Percentiles rank a stretch among this genome's conserved stretches.
These are phyloP conservation scores for Asterochloris erici DNA, from an alignment of 139 green algal genomes.

Conservation along the genomic window DNA sequence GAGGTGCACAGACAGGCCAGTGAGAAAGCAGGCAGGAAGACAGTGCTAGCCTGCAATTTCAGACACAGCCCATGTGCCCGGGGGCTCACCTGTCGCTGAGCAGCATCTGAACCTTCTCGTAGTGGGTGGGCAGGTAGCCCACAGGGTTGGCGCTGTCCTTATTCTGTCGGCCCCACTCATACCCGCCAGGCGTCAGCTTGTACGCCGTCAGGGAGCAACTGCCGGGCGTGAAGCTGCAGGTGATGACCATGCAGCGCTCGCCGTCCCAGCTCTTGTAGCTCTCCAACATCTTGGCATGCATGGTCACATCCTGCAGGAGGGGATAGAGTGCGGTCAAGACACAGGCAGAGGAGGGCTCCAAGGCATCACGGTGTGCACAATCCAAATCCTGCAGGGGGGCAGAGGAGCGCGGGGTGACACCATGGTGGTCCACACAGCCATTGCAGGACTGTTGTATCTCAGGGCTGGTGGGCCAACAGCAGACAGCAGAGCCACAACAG, in stretches of 20 bases:
- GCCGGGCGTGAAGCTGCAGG: slow-evolving; percentile 94
- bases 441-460: no score
- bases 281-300: slow-evolving; percentile 96
- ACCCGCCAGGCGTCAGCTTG: slow-evolving; percentile 92
- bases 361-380: no score
- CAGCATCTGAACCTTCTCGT: slow-evolving; percentile 98
- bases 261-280: slow-evolving; percentile 92
- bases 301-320: slow-evolving; percentile 77
- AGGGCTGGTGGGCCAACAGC: no score
- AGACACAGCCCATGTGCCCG: background rate
- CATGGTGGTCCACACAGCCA: no score
- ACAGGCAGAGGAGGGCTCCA: no score
- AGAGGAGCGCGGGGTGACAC: no score
- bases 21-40: background rate
- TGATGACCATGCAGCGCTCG: slow-evolving; percentile 92
- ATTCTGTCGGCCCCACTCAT: slow-evolving; percentile 88
- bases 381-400: no score
- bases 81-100: slow-evolving; percentile 76
- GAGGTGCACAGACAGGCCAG: background rate
- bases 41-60: background rate
- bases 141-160: slow-evolving; percentile 84
- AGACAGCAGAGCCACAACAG: background rate
- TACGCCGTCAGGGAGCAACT: slow-evolving; percentile 93
- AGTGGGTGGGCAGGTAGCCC: slow-evolving; percentile 90
- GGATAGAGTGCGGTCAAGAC: background rate